phyloP scores from a whole-genome alignment of 257 asterid species.

The Gynochthodes officinalis region DNA sequence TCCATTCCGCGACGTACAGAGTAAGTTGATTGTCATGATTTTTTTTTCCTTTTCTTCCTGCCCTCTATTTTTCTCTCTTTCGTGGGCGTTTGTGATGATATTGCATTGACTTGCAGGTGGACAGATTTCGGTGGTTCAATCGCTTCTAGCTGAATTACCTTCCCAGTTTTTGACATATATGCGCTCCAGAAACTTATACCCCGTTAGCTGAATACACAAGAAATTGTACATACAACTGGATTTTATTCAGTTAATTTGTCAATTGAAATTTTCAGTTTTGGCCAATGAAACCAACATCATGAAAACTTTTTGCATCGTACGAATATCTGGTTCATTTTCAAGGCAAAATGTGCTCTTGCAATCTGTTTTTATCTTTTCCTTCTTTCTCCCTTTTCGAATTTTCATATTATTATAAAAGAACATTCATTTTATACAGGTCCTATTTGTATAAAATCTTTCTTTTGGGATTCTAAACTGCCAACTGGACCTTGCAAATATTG shows the following conservation, averaged over 20 bases:
- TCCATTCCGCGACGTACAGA: slow-evolving; percentile 83
- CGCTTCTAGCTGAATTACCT: slow-evolving; percentile 92
- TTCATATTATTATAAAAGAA: background rate
- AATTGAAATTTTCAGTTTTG: slow-evolving; percentile 12
- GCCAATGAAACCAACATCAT: slow-evolving; percentile 1
- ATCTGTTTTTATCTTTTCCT: background rate
- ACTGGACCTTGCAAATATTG: background rate
- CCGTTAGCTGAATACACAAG: slow-evolving; percentile 36
- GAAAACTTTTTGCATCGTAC: background rate
- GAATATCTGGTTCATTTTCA: background rate
- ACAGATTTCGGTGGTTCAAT: slow-evolving; percentile 67
- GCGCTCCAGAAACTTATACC: slow-evolving; percentile 68
- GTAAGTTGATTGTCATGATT: slow-evolving; percentile 37
- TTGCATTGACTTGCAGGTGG: slow-evolving; percentile 52
- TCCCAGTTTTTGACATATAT: slow-evolving; percentile 79
- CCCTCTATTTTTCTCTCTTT: background rate
- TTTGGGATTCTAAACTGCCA: background rate
- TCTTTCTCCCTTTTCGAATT: background rate
- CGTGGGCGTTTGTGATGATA: background rate
- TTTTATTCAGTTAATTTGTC: slow-evolving; percentile 14
- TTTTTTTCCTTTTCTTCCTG: background rate
- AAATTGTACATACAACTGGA: slow-evolving; percentile 41
- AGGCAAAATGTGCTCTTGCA: slow-evolving; percentile 6
- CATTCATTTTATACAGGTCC: background rate
- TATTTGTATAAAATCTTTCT: background rate